phyloP scores from a whole-genome alignment of 345 rosid species.

The Eucalyptus virginea region DNA sequence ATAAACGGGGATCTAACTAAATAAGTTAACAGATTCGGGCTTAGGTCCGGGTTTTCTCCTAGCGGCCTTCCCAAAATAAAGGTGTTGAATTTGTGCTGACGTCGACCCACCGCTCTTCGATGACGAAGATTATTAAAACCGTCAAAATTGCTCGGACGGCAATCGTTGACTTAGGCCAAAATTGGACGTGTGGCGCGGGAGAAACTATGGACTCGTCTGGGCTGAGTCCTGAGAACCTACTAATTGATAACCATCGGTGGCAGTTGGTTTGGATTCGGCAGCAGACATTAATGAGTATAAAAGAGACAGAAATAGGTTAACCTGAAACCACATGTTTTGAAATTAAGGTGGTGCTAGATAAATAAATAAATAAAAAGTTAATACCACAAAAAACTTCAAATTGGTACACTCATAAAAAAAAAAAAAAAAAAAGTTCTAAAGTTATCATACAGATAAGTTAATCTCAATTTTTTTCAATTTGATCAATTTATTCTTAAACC shows the following conservation, averaged over 20 bases:
- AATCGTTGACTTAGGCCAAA: neutral
- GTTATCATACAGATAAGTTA: too few species aligned
- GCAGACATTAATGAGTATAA: neutral
- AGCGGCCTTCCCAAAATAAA: neutral
- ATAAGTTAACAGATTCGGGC: too few species aligned
- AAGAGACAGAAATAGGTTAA: too few species aligned
- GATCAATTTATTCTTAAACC: accelerated
- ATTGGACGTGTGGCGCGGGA: neutral
- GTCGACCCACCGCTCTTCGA: neutral
- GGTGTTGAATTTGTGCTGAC: neutral
- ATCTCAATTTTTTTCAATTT: too few species aligned
- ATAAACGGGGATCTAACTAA: neutral
- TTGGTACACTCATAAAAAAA: accelerated
- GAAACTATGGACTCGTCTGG: neutral
- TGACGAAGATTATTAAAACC: neutral
- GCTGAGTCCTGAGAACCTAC: neutral
- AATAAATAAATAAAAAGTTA: too few species aligned
- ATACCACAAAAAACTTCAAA: accelerated
- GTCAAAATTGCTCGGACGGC: neutral
- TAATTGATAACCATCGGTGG: too few species aligned
- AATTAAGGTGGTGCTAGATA: too few species aligned
- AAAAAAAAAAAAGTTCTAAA: too few species aligned
- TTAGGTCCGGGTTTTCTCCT: neutral
- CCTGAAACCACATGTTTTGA: too few species aligned
- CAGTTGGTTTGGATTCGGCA: neutral